Base-by-base conservation (phyloP, 495 filamentous ascomycete genomes). In the Pyronema domesticum region DNA sequence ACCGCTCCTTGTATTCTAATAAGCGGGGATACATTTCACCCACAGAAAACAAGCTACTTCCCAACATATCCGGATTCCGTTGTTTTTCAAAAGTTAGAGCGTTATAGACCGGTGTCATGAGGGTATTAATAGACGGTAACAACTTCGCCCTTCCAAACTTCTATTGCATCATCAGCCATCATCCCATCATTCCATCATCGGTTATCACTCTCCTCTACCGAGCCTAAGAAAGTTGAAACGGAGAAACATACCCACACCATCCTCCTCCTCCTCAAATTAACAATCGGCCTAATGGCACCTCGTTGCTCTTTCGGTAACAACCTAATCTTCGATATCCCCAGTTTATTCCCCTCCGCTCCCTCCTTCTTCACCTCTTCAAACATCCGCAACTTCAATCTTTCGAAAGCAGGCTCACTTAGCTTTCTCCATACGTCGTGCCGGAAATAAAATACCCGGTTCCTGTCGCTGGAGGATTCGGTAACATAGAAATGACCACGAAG, bases 401-500 rank as follows among this genome's bases (percentile, higher is more conserved):
- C 68, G 63, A 95, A 68, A 0, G 83, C 78, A 11, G 86, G 80
- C 57, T 89, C 82, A 7, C 78, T 80, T 43, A 95, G 61, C 13
- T 72, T 74, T 54, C 78, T 75, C 91, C 91, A 98, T 37, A 88
- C 73, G 61, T 98, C 91, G 57, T 98, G 93, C 3, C 89, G 81
- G 60, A 95, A 96, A 70, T 85, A 98, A 67, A 95, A 94, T 0
- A 96, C 70, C 6, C 80, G 79, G 61, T 93, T 86, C 19, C 79
- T 75, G 61, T 95, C 81, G 6, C 73, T 70, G 58, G 79, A 85
- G 1, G 86, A 89, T 66, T 98, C 91, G 0, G 91, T 98, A 19
- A 95, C 85, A 60, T 98, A 86, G 59, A 98, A 98, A 61, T 91
- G 85, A 17, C 76, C 75, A 13, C 86, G 80, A 48, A 98, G 75